A percentile compares a stretch with the other conserved stretches of the same genome.
Conservation (phyloP, 495 filamentous ascomycete genomes). For the Recurvomyces mirabilis region DNA sequence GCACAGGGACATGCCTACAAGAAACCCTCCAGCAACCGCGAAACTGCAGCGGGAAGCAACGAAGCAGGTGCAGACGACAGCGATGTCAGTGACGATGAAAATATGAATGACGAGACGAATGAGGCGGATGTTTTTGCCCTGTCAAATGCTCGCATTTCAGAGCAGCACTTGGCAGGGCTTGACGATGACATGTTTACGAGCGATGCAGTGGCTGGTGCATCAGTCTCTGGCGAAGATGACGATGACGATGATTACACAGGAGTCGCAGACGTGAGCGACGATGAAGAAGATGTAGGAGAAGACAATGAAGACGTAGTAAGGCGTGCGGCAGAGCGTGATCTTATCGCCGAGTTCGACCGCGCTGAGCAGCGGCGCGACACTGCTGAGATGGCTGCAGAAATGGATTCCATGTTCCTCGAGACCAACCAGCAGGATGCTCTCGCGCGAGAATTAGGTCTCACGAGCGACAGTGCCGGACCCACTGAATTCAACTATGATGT, state of each 20-base stretch:
- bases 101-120: background rate
- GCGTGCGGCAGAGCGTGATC: constrained; percentile 12
- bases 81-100: constrained; percentile 12
- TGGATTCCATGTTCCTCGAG: constrained; percentile 10
- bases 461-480: no score
- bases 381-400: background rate
- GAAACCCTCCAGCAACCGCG: no score
- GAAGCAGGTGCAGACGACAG: no score
- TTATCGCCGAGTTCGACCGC: constrained; percentile 13
- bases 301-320: background rate
- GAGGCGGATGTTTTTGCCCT: constrained; percentile 16
- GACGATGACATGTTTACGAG: constrained; percentile 7
- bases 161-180: constrained; percentile 15
- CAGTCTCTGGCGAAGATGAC: background rate
- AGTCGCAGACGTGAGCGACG: constrained; percentile 13
- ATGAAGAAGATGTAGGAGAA: background rate
- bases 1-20: background rate
- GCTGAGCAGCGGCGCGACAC: constrained; percentile 6
- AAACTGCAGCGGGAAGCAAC: no score
- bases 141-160: constrained; percentile 6
- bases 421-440: background rate
- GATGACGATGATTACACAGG: constrained; percentile 13
- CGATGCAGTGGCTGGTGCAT: constrained; percentile 4
- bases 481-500: background rate
- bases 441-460: background rate